phyloP scores from a whole-genome alignment of 352 stramenopile species.

The Stramenopiles sp. region DNA sequence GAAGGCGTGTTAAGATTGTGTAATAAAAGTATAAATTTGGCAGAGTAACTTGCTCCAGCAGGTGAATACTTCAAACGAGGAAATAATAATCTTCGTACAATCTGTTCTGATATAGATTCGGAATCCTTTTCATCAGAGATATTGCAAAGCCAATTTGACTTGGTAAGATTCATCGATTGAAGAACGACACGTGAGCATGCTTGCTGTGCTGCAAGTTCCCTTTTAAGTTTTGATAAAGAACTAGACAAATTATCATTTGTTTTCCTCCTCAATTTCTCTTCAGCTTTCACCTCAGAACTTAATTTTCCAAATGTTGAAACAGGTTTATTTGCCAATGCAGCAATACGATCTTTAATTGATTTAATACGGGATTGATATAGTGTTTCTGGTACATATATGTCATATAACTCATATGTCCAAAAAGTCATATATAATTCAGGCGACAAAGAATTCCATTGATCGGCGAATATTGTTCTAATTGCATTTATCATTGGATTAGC shows the following conservation, averaged over 20 bases:
- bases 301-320: not conserved
- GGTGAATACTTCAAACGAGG: not conserved
- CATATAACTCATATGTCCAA: conserved; percentile 3
- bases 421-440: not conserved
- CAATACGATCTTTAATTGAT: conserved; percentile 3
- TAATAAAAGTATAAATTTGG: conserved; percentile 1
- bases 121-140: not conserved
- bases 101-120: not conserved
- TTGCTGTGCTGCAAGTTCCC: no score
- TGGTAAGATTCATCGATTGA: no score
- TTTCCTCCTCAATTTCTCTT: conserved; percentile 5
- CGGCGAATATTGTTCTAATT: conserved; percentile 2
- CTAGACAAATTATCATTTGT: not conserved
- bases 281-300: not conserved
- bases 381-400: conserved; percentile 2
- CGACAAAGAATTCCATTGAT: conserved; percentile 3
- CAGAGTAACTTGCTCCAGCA: not conserved
- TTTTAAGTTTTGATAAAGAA: conserved; percentile 5
- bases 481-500: not conserved
- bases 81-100: not conserved
- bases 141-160: not conserved
- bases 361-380: not conserved
- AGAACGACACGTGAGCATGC: no score
- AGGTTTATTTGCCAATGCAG: not conserved
- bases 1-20: conserved; percentile 1